Percentiles rank a stretch among this genome's conserved stretches.
Conservation (phyloP, 345 rosid genomes). For the Syzygium oleosum region DNA sequence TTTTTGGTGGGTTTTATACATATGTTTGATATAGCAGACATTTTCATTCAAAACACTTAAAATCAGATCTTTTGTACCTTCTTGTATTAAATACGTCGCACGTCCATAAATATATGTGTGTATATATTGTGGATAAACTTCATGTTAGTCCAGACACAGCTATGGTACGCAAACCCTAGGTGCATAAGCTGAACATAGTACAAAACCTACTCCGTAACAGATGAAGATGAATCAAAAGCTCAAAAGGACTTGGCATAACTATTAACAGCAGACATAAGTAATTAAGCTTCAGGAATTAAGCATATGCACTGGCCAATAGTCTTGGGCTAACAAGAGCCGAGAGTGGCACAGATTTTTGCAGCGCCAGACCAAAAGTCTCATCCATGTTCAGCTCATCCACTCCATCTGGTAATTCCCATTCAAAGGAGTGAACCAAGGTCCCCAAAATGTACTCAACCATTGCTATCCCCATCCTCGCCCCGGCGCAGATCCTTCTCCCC, state of each 20-base stretch:
- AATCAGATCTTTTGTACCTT: neutral
- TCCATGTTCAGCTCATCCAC: slow-evolving; percentile 37
- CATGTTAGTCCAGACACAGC: neutral
- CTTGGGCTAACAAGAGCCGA: slow-evolving; percentile 35
- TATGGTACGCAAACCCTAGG: neutral
- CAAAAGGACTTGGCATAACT: neutral
- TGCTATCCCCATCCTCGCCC: slow-evolving; percentile 46
- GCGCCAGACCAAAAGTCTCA: slow-evolving; percentile 44
- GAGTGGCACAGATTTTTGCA: slow-evolving; percentile 51
- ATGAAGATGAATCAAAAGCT: neutral
- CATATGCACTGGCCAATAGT: slow-evolving; percentile 25
- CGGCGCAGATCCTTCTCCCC: slow-evolving; percentile 45
- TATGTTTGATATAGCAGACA: neutral
- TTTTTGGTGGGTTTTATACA: neutral
- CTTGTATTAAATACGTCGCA: neutral
- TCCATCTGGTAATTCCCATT: slow-evolving; percentile 34
- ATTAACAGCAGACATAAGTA: neutral
- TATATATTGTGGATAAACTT: accelerated
- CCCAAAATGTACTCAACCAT: slow-evolving; percentile 45
- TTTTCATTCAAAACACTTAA: neutral
- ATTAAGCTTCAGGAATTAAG: neutral
- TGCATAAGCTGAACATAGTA: neutral
- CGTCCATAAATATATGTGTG: neutral
- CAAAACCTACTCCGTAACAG: neutral
- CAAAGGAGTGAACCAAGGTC: slow-evolving; percentile 43